Conservation (phyloP, 306 rosid species). For the Erythrophleum fordii region DNA sequence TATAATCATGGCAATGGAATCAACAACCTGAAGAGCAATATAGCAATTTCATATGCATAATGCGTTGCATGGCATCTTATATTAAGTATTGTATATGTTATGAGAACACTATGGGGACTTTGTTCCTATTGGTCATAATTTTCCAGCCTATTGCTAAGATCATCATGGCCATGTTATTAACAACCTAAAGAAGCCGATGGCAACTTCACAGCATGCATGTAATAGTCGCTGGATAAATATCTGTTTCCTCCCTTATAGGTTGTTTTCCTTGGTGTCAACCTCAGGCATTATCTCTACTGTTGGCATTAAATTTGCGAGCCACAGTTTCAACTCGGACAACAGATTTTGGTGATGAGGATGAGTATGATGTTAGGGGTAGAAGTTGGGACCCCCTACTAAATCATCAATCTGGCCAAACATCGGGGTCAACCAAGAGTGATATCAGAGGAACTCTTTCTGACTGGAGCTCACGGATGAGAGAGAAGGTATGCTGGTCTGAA, state of each 20-base stretch:
- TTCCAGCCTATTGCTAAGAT: constrained; percentile 10
- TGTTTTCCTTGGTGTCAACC: constrained; percentile 42
- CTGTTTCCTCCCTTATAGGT: constrained; percentile 24
- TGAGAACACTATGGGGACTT: constrained; percentile 6
- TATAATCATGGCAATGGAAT: not conserved
- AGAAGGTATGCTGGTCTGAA: constrained; percentile 66
- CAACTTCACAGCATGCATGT: constrained; percentile 26
- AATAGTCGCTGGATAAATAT: not conserved
- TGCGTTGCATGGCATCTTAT: constrained; percentile 11
- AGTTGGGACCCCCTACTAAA: constrained; percentile 72
- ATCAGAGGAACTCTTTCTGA: constrained; percentile 63
- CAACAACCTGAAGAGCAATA: not conserved
- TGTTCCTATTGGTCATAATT: constrained; percentile 9
- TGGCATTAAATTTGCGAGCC: constrained; percentile 74
- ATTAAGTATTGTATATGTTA: constrained; percentile 18
- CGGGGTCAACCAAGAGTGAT: constrained; percentile 58
- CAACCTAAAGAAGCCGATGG: constrained; percentile 12
- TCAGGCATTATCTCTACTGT: constrained; percentile 75
- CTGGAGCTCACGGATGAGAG: constrained; percentile 91
- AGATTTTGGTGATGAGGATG: constrained; percentile 65
- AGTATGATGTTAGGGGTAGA: constrained; percentile 54
- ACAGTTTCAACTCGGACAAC: constrained; percentile 57
- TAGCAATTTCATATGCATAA: not conserved
- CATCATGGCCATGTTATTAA: constrained; percentile 12
- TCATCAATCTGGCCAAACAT: constrained; percentile 65